Evolutionary conservation across 208 protist species (phyloP), one percentile per base, ranked within the genome.

Genomic region (Acanthamoeba sp.): DNA sequence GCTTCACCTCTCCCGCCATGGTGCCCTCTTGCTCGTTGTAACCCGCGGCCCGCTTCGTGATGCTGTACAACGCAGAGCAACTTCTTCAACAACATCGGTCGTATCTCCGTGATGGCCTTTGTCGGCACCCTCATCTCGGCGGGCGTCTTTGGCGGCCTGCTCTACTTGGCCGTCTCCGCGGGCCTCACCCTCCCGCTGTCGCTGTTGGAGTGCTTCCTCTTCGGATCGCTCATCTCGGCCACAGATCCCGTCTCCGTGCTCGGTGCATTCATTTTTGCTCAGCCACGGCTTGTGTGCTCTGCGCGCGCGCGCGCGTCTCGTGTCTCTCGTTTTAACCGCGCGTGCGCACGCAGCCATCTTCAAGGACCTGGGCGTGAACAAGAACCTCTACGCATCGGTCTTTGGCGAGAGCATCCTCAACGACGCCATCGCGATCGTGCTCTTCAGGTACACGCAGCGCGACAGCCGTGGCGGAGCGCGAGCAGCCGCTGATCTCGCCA

Each of bases 331-430:
- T n/a, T n/a, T 36, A 96, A 14, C 45, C 95, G 16, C 40, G 29
- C 34, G 16, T 22, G 18, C 48, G 32, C 18, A 55, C 95, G 10
- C 34, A 32, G 96, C 97, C 36, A 97, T 98, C 32, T 97, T 98
- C 48, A 57, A 84, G 52, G 85, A 91, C 27, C 24, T 97, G 29
- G 38, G 93, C 55, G 97, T 94, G n/a, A 95, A 97, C 69, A 64
- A 73, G 36, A 62, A 66, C 34, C 57, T 98, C 20, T 96, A 96
- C 78, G 73, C 94, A 0, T 29, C 97, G 2, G 95, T 98, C 14
- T 98, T 98, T 97, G 97, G 97, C 36, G 97, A 98, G 94, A 95
- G 73, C 42, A 93, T 96, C 22, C 80, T 98, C 20, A 98, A 98
- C 82, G 97, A 98, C 93, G 97, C 97, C 34, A 97, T 98, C 2